These are phyloP conservation scores for Letharia columbiana DNA, from an alignment of 495 filamentous ascomycete genomes.

Conservation along the genomic window DNA sequence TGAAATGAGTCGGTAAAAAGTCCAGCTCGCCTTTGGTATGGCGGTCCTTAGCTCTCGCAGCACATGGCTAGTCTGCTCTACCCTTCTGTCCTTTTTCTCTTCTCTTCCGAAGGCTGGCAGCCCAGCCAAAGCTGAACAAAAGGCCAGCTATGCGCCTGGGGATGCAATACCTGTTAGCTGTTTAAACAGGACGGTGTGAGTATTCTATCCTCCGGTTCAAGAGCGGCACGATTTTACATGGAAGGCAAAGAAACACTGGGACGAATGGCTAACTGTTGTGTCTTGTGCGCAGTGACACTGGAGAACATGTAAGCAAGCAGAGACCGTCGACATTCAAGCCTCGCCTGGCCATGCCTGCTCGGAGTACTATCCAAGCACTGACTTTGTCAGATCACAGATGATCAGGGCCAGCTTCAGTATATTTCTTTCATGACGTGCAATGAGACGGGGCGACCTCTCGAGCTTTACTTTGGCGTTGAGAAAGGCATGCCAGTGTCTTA, in stretches of 20 bases:
- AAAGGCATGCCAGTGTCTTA: constrained; percentile 28
- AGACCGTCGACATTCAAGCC: constrained; percentile 1
- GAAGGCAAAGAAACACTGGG: background rate
- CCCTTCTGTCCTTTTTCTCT: constrained; percentile 5
- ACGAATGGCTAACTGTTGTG: constrained; percentile 8
- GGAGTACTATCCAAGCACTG: background rate
- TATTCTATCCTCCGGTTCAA: constrained; percentile 12
- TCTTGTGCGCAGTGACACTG: constrained; percentile 39
- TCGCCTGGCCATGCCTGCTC: background rate
- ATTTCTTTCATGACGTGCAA: constrained; percentile 88
- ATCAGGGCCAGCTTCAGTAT: constrained; percentile 78
- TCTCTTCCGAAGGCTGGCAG: constrained; percentile 9
- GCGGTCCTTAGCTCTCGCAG: background rate
- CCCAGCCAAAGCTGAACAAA: constrained; percentile 36
- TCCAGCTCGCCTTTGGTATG: constrained; percentile 2
- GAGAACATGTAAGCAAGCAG: constrained; percentile 50
- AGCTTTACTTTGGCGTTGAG: constrained; percentile 78
- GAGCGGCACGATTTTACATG: too few relatives aligned
- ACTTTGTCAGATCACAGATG: constrained; percentile 61
- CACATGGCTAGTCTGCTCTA: constrained; percentile 4
- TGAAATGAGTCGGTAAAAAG: constrained; percentile 5
- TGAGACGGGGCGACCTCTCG: constrained; percentile 73
- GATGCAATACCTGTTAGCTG: constrained; percentile 56
- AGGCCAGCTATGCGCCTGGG: constrained; percentile 39
- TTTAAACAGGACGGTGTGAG: constrained; percentile 59